A percentile compares a stretch with the other conserved stretches of the same genome.
phyloP scores from a whole-genome alignment of 352 stramenopile genomes.

The Globisporangium echinulatum region DNA sequence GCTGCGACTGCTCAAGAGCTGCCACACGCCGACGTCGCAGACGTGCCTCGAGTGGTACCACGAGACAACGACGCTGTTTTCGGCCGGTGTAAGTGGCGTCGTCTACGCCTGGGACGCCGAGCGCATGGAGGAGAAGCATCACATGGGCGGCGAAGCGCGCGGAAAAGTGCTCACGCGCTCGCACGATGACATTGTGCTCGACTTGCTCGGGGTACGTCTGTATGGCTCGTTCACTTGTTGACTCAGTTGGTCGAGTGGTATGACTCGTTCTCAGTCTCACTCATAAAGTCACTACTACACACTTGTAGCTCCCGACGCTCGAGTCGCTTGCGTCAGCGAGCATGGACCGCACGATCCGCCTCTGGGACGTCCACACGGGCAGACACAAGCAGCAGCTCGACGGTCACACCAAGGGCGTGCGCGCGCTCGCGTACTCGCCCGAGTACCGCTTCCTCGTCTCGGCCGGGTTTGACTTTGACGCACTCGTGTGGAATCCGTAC shows the following conservation, averaged over 20 bases:
- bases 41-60: slow-evolving; percentile 80
- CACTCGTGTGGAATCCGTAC: slow-evolving; percentile 88
- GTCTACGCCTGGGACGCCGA: slow-evolving; percentile 84
- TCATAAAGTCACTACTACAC: neutral
- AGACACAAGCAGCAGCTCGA: slow-evolving; percentile 83
- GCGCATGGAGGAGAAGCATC: slow-evolving; percentile 76
- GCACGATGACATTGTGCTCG: slow-evolving; percentile 86
- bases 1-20: slow-evolving; percentile 65
- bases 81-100: slow-evolving; percentile 70
- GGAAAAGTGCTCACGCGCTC: slow-evolving; percentile 54
- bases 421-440: slow-evolving; percentile 69
- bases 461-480: slow-evolving; percentile 86
- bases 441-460: slow-evolving; percentile 86
- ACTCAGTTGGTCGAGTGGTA: neutral
- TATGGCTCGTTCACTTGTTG: neutral
- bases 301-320: slow-evolving; percentile 51
- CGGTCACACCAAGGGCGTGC: slow-evolving; percentile 79
- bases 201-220: slow-evolving; percentile 58
- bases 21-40: slow-evolving; percentile 75
- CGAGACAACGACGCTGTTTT: slow-evolving; percentile 66
- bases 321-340: slow-evolving; percentile 79
- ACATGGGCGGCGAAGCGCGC: slow-evolving; percentile 67
- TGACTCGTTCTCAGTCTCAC: neutral
- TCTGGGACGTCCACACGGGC: slow-evolving; percentile 86
- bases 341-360: slow-evolving; percentile 85